A percentile compares a stretch with the other conserved stretches of the same genome.
phyloP scores from a whole-genome alignment of 1,139 yeast species.

The Candida pseudoviswanathii region DNA sequence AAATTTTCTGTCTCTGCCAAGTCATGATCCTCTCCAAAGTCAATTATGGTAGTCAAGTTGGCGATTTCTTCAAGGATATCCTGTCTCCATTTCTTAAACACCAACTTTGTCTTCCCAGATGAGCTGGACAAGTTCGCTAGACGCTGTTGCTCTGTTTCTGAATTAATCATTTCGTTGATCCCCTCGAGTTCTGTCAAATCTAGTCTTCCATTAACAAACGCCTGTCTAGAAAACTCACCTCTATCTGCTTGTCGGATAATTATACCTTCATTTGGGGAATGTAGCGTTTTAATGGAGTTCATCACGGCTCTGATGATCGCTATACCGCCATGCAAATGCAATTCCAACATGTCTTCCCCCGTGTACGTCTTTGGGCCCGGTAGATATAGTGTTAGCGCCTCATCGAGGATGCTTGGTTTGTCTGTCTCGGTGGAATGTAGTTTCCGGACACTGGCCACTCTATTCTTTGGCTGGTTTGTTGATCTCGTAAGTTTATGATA shows the following conservation, averaged over 20 bases:
- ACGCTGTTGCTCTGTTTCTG: constrained; percentile 91
- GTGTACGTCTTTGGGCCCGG: constrained; percentile 82
- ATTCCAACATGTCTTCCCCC: constrained; percentile 86
- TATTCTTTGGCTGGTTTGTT: constrained; percentile 42
- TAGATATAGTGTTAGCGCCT: constrained; percentile 72
- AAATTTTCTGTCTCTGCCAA: constrained; percentile 60
- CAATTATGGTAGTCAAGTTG: constrained; percentile 81
- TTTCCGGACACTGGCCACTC: constrained; percentile 59
- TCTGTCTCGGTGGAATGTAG: constrained; percentile 32
- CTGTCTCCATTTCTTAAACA: constrained; percentile 69
- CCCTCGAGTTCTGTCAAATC: constrained; percentile 89
- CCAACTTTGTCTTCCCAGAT: constrained; percentile 60
- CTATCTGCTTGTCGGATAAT: constrained; percentile 81
- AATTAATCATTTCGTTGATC: constrained; percentile 83
- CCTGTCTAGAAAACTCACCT: constrained; percentile 89
- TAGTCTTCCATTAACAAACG: constrained; percentile 69
- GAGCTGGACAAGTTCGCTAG: constrained; percentile 72
- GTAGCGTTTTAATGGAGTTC: constrained; percentile 57
- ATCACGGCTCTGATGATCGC: constrained; percentile 78
- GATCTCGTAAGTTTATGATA: constrained; percentile 49
- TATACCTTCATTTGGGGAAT: constrained; percentile 38
- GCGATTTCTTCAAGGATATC: constrained; percentile 69
- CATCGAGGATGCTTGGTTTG: constrained; percentile 56
- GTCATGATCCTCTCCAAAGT: constrained; percentile 95
- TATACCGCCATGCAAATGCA: constrained; percentile 91